phyloP scores from a whole-genome alignment of 2,329 filamentous ascomycete genomes.

The Xylaria sp. region DNA sequence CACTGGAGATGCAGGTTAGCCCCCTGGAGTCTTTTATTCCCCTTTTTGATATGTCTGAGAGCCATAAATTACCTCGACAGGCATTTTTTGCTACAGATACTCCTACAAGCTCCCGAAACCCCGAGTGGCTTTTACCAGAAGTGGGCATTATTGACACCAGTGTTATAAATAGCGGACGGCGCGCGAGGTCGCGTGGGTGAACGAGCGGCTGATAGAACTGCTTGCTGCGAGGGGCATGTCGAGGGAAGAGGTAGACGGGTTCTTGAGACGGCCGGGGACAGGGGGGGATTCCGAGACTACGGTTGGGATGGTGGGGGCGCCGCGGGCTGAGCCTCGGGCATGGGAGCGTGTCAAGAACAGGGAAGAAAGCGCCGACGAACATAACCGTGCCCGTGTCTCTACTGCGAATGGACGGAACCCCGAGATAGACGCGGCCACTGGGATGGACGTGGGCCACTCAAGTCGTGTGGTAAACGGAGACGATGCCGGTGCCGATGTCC shows the following conservation, averaged over 20 bases:
- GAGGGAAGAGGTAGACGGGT: slow-evolving; percentile 55
- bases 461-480: background rate
- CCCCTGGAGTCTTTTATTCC: no score
- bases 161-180: no score
- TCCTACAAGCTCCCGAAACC: no score
- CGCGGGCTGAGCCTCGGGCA: no score
- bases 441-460: background rate
- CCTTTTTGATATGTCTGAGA: no score
- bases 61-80: no score
- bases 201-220: slow-evolving; percentile 58
- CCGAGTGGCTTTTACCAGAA: no score
- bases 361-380: background rate
- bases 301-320: background rate
- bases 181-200: slow-evolving; percentile 61
- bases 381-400: background rate
- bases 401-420: background rate
- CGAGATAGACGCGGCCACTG: background rate
- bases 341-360: background rate
- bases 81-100: no score
- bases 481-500: background rate
- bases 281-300: slow-evolving; percentile 48
- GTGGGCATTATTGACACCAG: no score
- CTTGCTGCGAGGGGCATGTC: slow-evolving; percentile 55
- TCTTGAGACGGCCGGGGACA: slow-evolving; percentile 36
- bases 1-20: slow-evolving; percentile 67